phyloP scores from a whole-genome alignment of 2,329 filamentous ascomycete species.

The Acrodontium crateriforme region DNA sequence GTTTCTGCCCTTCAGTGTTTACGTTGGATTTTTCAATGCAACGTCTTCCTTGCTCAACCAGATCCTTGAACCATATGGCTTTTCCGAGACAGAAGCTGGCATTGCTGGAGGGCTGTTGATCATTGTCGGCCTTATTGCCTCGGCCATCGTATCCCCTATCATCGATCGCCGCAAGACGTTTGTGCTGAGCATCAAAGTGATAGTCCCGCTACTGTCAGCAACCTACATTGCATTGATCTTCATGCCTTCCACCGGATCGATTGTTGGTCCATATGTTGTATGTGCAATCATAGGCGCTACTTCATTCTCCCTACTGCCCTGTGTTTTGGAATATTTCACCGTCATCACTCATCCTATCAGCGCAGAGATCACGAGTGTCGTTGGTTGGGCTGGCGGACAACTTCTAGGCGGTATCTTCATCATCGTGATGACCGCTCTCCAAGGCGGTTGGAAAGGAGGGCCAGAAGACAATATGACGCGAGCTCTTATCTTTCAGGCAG shows the following conservation, averaged over 20 bases:
- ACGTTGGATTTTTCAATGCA: slow-evolving; percentile 89
- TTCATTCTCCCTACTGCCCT: slow-evolving; percentile 66
- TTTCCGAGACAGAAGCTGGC: slow-evolving; percentile 69
- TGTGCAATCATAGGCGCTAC: slow-evolving; percentile 65
- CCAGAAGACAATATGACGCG: slow-evolving; percentile 51
- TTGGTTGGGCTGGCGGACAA: slow-evolving; percentile 80
- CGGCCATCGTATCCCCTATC: slow-evolving; percentile 66
- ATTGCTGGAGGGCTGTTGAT: slow-evolving; percentile 85
- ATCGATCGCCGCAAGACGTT: slow-evolving; percentile 77
- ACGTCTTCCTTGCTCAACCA: slow-evolving; percentile 80
- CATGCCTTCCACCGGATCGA: slow-evolving; percentile 49
- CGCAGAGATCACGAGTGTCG: slow-evolving; percentile 69
- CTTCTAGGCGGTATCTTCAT: slow-evolving; percentile 75
- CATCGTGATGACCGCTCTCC: slow-evolving; percentile 64
- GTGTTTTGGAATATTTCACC: slow-evolving; percentile 74
- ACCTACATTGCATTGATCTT: slow-evolving; percentile 66
- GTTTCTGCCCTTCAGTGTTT: slow-evolving; percentile 65
- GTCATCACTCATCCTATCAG: slow-evolving; percentile 78
- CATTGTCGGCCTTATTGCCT: slow-evolving; percentile 64
- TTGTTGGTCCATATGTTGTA: slow-evolving; percentile 61
- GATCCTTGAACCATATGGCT: slow-evolving; percentile 75
- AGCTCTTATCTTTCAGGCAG: slow-evolving; percentile 66
- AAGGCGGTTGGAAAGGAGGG: slow-evolving; percentile 27
- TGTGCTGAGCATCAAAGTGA: slow-evolving; percentile 54
- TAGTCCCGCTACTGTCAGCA: slow-evolving; percentile 57